A percentile compares a stretch with the other conserved stretches of the same genome.
Evolutionary conservation across 2,329 filamentous ascomycete genomes (phyloP).

Genomic region (Drechslerella dactyloides): DNA sequence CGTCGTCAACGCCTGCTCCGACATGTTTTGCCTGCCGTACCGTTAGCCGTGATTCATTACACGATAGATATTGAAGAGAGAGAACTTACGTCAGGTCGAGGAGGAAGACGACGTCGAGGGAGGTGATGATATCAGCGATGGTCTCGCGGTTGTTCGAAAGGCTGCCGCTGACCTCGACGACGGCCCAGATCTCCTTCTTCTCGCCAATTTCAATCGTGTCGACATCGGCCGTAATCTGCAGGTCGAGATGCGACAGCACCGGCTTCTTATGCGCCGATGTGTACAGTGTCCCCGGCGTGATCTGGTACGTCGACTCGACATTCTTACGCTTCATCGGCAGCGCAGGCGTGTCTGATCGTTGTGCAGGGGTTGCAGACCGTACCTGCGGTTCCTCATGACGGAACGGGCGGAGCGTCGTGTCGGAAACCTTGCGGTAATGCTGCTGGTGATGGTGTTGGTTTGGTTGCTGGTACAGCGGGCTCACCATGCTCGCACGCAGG

Average conservation of each 20-base stretch:
- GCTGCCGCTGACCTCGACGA: slow-evolving; percentile 35
- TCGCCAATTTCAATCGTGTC: slow-evolving; percentile 26
- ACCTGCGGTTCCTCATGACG: neutral
- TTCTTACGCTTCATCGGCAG: slow-evolving; percentile 1
- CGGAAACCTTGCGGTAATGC: slow-evolving; percentile 12
- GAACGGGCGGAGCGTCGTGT: neutral
- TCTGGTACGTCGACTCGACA: neutral
- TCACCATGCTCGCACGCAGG: slow-evolving; percentile 1
- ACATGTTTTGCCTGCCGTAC: slow-evolving; percentile 38
- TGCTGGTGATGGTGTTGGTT: no score
- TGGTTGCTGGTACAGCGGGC: no score
- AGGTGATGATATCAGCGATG: neutral
- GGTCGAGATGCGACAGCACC: slow-evolving; percentile 20
- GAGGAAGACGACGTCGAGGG: slow-evolving; percentile 38
- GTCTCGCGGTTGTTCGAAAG: slow-evolving; percentile 37
- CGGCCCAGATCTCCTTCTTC: slow-evolving; percentile 30
- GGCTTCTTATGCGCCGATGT: slow-evolving; percentile 20
- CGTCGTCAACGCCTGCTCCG: slow-evolving; percentile 24
- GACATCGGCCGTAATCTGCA: slow-evolving; percentile 25
- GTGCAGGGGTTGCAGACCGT: neutral
- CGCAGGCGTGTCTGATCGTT: neutral
- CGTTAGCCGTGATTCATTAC: slow-evolving; percentile 3
- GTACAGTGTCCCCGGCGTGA: slow-evolving; percentile 8
- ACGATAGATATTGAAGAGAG: neutral
- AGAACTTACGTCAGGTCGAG: slow-evolving; percentile 39